Evolutionary conservation across 148 eudicot species (phyloP).

Genomic region (Rhododendron vialii): DNA sequence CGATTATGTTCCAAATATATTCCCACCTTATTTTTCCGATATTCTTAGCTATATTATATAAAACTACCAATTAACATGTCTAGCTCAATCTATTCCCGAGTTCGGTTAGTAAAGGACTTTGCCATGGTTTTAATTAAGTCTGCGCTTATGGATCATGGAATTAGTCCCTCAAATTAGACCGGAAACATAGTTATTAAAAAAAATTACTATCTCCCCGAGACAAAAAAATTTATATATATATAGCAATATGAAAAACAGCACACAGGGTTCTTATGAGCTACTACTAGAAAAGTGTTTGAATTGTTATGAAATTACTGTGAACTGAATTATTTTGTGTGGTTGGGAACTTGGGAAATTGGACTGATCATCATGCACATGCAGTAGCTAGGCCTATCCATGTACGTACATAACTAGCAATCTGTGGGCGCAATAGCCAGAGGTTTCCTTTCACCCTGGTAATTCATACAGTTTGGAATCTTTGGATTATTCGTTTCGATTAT

Average conservation of each 20-base stretch:
- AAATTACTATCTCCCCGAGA: background rate
- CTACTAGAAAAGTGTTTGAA: background rate
- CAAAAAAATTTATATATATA: too few relatives aligned
- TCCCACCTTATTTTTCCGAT: too few relatives aligned
- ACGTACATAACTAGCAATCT: background rate
- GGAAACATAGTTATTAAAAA: too few relatives aligned
- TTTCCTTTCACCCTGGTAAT: background rate
- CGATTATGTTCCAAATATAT: too few relatives aligned
- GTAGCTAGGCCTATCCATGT: too few relatives aligned
- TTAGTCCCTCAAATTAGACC: too few relatives aligned
- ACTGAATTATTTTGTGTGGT: constrained; percentile 4
- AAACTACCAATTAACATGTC: too few relatives aligned
- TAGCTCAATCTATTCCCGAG: background rate
- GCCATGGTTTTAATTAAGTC: background rate
- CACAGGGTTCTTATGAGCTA: background rate
- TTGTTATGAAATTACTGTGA: background rate
- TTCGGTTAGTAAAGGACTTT: background rate
- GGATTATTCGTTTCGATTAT: background rate
- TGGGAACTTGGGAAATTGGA: background rate
- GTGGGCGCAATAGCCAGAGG: background rate
- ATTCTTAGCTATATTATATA: too few relatives aligned
- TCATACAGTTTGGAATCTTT: background rate
- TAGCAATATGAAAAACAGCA: background rate
- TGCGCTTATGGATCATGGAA: too few relatives aligned
- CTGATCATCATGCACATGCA: background rate